Evolutionary conservation across 148 eudicot genomes (phyloP), one percentile per base, ranked within the genome.

Genomic region (Heliamphora exappendiculata): DNA sequence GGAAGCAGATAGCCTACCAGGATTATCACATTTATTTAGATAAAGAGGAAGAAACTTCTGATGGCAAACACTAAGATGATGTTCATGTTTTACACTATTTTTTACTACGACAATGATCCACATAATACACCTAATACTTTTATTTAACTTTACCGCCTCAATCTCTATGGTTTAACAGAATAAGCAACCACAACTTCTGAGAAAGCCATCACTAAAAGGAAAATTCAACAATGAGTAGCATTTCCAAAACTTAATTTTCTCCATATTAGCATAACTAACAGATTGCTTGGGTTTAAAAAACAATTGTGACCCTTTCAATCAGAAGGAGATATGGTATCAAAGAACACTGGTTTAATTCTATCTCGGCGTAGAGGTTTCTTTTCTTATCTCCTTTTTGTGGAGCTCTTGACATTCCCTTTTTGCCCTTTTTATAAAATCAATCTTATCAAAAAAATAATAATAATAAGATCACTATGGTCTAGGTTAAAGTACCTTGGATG

Each of bases 401-500:
- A n/a, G n/a, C n/a, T n/a, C n/a, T n/a, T n/a, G n/a, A n/a, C n/a
- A n/a, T n/a, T n/a, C n/a, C n/a, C n/a, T n/a, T n/a, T n/a, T n/a
- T n/a, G n/a, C n/a, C n/a, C n/a, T n/a, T n/a, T n/a, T n/a, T n/a
- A n/a, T n/a, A n/a, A n/a, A n/a, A n/a, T n/a, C n/a, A n/a, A n/a
- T n/a, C n/a, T n/a, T n/a, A n/a, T n/a, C n/a, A n/a, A n/a, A n/a
- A n/a, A n/a, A n/a, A n/a, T n/a, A n/a, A n/a, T 29, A 44, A 14
- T 34, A 28, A 8, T 10, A 70, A 39, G 22, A 72, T 36, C 42
- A 22, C 31, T 22, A n/a, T 41, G 7, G 10, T 64, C 9, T 51
- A 37, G n/a, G n/a, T 17, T 42, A 10, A 44, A 44, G 58, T 82
- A 95, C 99, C 98, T 95, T 93, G 67, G 92, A 84, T 36, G 86